Conservation (phyloP, 495 filamentous ascomycete species). For the Penicillium riverlandense region DNA sequence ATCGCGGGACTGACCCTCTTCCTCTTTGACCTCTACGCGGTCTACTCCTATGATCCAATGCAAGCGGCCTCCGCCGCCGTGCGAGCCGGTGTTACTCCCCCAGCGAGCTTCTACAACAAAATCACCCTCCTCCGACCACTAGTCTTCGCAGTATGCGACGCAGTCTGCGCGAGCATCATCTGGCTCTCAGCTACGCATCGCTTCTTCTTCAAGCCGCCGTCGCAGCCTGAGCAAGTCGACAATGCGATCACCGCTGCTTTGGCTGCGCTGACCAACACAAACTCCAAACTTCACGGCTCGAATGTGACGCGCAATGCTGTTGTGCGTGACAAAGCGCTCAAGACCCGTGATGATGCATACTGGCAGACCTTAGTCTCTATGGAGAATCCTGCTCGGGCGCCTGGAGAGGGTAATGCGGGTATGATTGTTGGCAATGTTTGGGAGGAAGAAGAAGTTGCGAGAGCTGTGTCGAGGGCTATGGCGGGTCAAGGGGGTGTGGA, state of each 20-base stretch:
- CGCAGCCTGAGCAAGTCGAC: conserved; percentile 38
- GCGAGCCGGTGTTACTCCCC: conserved; percentile 26
- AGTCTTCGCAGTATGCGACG: conserved; percentile 54
- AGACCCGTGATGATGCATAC: conserved; percentile 48
- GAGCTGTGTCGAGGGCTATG: conserved; percentile 44
- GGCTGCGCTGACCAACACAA: conserved; percentile 34
- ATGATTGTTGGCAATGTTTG: conserved; percentile 28
- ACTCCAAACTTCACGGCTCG: conserved; percentile 44
- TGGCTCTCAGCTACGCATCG: conserved; percentile 75
- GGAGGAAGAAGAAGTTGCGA: conserved; percentile 51
- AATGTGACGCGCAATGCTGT: conserved; percentile 52
- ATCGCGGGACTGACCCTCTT: conserved; percentile 54
- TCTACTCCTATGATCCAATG: conserved; percentile 55
- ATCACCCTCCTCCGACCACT: conserved; percentile 52
- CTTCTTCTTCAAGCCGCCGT: conserved; percentile 46
- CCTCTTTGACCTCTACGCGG: conserved; percentile 54
- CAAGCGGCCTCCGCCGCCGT: conserved; percentile 33
- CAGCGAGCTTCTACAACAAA: conserved; percentile 56
- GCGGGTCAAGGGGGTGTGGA: conserved; percentile 40
- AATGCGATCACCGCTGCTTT: conserved; percentile 32
- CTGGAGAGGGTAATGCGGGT: conserved; percentile 21
- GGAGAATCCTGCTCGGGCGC: conserved; percentile 21
- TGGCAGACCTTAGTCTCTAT: conserved; percentile 45
- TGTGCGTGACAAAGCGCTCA: conserved; percentile 47
- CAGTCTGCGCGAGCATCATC: conserved; percentile 50